Evolutionary conservation across 768 basidiomycete species (phyloP).

Genomic region (Pleurotus cornucopiae): DNA sequence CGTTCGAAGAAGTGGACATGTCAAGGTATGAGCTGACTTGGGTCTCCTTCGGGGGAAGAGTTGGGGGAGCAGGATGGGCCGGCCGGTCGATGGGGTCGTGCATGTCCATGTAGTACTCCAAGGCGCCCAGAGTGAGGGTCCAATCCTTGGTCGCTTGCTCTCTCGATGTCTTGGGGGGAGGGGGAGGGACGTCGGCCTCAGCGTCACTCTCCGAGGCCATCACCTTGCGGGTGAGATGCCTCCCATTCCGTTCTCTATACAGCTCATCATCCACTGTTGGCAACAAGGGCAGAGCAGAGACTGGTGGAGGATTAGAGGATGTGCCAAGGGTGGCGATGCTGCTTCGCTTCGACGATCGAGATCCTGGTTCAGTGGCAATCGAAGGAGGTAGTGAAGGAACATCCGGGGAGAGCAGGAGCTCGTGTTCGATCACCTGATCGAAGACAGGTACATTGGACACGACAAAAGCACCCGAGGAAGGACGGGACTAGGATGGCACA

Average conservation of each 20-base stretch:
- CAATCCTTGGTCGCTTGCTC: not conserved
- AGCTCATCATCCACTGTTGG: not conserved
- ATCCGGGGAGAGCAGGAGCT: not conserved
- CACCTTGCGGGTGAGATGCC: not conserved
- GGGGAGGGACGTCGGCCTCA: not conserved
- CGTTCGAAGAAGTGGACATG: not conserved
- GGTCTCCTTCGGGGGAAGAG: not conserved
- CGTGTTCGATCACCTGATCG: not conserved
- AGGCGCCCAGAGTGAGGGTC: not conserved
- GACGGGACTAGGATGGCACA: not conserved
- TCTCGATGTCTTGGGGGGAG: not conserved
- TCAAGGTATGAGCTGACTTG: not conserved
- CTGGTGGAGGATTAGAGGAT: not conserved
- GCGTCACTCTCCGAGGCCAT: conserved; percentile 2
- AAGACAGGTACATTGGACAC: not conserved
- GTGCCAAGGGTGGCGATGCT: not conserved
- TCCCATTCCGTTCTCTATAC: not conserved
- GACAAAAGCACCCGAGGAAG: not conserved
- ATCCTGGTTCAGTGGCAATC: not conserved
- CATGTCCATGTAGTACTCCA: conserved; percentile 6
- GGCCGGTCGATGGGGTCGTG: conserved; percentile 3
- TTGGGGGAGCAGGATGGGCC: not conserved
- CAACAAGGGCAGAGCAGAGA: not conserved
- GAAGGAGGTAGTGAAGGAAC: not conserved
- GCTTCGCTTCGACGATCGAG: not conserved